Conservation (phyloP, 2,329 filamentous ascomycete genomes). For the Monilinia laxa region DNA sequence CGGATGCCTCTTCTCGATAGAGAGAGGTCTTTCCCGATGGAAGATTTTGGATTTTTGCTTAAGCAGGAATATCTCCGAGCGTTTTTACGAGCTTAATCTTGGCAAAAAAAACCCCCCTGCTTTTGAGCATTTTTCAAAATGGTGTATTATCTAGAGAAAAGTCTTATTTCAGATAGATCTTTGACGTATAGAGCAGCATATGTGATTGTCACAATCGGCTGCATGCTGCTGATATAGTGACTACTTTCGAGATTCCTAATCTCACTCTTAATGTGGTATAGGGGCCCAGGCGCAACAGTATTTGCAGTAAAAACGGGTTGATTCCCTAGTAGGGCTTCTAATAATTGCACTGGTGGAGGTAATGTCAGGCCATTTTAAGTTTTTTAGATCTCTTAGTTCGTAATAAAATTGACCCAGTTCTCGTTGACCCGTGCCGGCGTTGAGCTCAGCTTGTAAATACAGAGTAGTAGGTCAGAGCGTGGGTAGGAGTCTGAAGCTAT, state of each 20-base stretch:
- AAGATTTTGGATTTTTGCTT: no score
- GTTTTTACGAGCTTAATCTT: no score
- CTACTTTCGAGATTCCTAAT: neutral
- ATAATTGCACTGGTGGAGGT: no score
- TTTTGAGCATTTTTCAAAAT: no score
- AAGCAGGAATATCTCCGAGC: no score
- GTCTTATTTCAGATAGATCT: neutral
- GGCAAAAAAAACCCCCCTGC: no score
- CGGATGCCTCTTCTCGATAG: no score
- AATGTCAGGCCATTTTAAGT: neutral
- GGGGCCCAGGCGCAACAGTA: neutral
- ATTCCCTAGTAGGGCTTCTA: neutral
- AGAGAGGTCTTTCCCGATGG: no score
- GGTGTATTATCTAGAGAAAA: no score
- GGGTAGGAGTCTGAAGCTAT: neutral
- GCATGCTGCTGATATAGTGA: neutral
- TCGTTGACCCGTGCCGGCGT: neutral
- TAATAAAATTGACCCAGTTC: neutral
- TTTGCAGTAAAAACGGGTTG: neutral
- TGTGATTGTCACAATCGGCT: neutral
- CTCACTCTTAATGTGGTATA: neutral
- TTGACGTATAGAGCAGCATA: neutral
- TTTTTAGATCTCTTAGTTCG: neutral
- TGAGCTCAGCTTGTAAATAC: neutral
- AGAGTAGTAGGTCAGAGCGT: neutral